Evolutionary conservation across 257 asterid genomes (phyloP), one percentile per base, ranked within the genome.

Genomic region (Scutellaria barbata): DNA sequence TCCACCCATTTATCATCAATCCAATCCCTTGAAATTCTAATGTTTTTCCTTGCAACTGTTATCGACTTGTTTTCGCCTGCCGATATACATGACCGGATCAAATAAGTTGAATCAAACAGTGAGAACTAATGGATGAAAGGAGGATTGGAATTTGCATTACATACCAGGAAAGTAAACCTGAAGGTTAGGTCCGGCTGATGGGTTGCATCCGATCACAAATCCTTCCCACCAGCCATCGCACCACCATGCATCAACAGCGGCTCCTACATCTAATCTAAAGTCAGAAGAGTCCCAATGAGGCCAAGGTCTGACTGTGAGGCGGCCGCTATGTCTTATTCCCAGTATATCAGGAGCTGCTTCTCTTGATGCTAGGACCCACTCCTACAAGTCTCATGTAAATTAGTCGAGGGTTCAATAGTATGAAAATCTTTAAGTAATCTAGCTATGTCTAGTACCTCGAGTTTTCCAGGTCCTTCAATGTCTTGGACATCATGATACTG

Each of bases 191-290:
- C 61, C 17, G 30, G 73, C 40, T 50, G 69, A 55, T 43, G 74
- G 55, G 75, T 67, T 79, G 47, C 35, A 14, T 52, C 89, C 86
- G 16, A 68, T 66, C 7, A 85, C 74, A 18, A 88, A 81, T 20
- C 89, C 89, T 83, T 90, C 96, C 94, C 94, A 88, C 97, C 97
- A 88, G 53, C 92, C 96, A 57, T 79, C 72, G 11, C 80, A 50
- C 97, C 85, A 78, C 97, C 92, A 88, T 33, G 89, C 93, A 76
- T 90, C 94, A 51, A 86, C 88, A 10, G 93, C 81, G 11, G 70
- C 75, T 20, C 96, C 95, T 6, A 83, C 84, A 66, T 64, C 83
- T 64, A 82, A 76, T 12, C 8, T 69, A 17, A 10, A 1, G 7
- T 66, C 79, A 1, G 74, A 76, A 12, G 85, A 52, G 48, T 62